Base-by-base conservation (phyloP, 2,329 filamentous ascomycete genomes). In the Aspergillus ruber region DNA sequence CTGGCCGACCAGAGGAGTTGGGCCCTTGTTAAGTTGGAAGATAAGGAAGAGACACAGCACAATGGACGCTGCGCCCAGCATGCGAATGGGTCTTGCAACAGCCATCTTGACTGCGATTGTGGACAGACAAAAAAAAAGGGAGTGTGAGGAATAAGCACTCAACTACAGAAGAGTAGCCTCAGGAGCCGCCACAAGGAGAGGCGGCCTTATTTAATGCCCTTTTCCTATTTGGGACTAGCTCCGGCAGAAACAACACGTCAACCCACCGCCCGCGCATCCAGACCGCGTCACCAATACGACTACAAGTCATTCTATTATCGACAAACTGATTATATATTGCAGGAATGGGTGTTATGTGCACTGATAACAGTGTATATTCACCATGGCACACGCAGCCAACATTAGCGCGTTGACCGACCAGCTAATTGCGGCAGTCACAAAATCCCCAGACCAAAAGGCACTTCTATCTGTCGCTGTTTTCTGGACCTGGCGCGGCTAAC, bases 21-120 rank as follows among this genome's bases (percentile, higher is more conserved):
- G 74, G 7, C 80, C 77, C 52, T 79, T 80, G 66, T 86, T 82
- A 59, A 93, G 75, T 62, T 88, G 85, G 57, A 87, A 85, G 55
- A 94, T 70, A 61, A 95, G 82, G 68, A 90, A 90, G 52, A 87
- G 76, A 75, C 88, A 86, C 56, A 94, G 73, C 51, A 86, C 68
- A 59, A 88, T 73, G 54, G 85, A 87, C 52, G 82, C 75, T 55
- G 86, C 78, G 57, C 82, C 85, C 64, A 95, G 75, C 62, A 86
- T 82, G 71, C 90, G 84, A 65, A 95, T 85, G 49, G 89, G 88
- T 74, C 85, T 84, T 64, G 89, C 88, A 65, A 95, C 77, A 62
- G 86, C 88, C 90, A 95, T 95, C 49, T 53, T 64, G 59, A 52
- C 57, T 52, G 55, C 51, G 23, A 43, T 54, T 50, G 49, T 53